Conservation (phyloP, 345 rosid genomes). For the Linum lewisii region DNA sequence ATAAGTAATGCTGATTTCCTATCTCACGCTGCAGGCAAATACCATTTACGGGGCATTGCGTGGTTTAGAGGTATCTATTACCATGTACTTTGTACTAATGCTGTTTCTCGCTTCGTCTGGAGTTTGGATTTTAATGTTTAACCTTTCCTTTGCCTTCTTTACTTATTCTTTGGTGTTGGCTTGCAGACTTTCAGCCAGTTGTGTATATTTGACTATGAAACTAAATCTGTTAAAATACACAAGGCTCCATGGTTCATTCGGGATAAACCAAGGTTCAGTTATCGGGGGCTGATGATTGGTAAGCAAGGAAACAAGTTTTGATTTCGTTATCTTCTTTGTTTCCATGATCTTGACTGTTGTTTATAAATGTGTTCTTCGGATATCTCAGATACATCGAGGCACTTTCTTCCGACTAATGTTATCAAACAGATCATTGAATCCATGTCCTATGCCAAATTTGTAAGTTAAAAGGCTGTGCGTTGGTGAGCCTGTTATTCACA, state of each 20-base stretch:
- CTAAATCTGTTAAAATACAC: conserved; percentile 55
- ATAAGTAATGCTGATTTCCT: not conserved
- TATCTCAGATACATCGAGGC: conserved; percentile 88
- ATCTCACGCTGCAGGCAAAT: conserved; percentile 52
- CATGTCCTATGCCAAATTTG: conserved; percentile 93
- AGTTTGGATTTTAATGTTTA: not conserved
- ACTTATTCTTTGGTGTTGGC: conserved; percentile 3
- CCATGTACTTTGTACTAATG: not conserved
- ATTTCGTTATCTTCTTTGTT: not conserved
- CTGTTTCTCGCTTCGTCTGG: not conserved
- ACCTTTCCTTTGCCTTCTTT: not conserved
- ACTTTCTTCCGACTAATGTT: conserved; percentile 57
- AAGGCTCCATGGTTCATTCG: conserved; percentile 81
- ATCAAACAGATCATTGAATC: conserved; percentile 82
- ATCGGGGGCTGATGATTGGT: conserved; percentile 83
- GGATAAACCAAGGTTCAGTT: conserved; percentile 79
- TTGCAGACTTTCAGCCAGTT: conserved; percentile 93
- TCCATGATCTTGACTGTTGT: not conserved
- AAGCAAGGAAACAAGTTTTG: conserved; percentile 11
- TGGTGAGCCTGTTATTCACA: conserved; percentile 9
- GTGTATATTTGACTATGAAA: conserved; percentile 63
- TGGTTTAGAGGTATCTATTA: conserved; percentile 70
- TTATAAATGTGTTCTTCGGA: not conserved
- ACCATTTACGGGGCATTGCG: conserved; percentile 83
- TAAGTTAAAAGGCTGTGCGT: conserved; percentile 30